Evolutionary conservation across 805 yeast species (phyloP), one percentile per base, ranked within the genome.

Genomic region (Blastobotrys terrestris): DNA sequence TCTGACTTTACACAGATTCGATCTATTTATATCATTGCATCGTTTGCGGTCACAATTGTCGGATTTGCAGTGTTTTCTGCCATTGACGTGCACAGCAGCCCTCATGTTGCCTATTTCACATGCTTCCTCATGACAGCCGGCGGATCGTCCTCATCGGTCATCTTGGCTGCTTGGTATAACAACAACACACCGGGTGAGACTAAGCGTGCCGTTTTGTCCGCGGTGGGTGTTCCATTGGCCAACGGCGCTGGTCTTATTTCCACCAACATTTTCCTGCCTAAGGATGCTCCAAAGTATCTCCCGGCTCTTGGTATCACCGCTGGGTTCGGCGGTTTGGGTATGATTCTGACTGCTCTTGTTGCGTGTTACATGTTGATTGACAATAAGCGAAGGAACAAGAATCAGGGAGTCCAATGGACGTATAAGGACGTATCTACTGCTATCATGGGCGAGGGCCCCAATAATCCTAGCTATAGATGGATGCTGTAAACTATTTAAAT

Each of bases 181-280:
- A 76, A 77, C 60, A 77, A 77, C 53, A 74, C 74, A 2, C 78
- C 79, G 3, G 73, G 74, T 51, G 74, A 69, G 50, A 72, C 70
- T 49, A 64, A 77, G 44, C 70, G 80, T 52, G 78, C 73, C 8
- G 76, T 75, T 18, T 63, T 76, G 44, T 69, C 77, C 3, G 76
- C 79, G 3, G 72, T 76, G 16, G 79, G 78, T 45, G 75, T 79
- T 57, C 81, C 82, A 2, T 69, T 78, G 52, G 83, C 81, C 18
- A 79, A 79, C 58, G 74, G 78, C 42, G 82, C 81, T 44, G 83
- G 83, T 52, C 73, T 79, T 53, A 75, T 79, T 47, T 72, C 83
- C 3, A 72, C 80, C 21, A 78, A 73, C 56, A 74, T 79, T 43
- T 79, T 79, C 64, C 67, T 77, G 53, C 60, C 76, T 8, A 71